Percentiles rank a stretch among this genome's conserved stretches.
Evolutionary conservation across 352 stramenopile genomes (phyloP).

Genomic region (Phytopythium chamaehyphon): DNA sequence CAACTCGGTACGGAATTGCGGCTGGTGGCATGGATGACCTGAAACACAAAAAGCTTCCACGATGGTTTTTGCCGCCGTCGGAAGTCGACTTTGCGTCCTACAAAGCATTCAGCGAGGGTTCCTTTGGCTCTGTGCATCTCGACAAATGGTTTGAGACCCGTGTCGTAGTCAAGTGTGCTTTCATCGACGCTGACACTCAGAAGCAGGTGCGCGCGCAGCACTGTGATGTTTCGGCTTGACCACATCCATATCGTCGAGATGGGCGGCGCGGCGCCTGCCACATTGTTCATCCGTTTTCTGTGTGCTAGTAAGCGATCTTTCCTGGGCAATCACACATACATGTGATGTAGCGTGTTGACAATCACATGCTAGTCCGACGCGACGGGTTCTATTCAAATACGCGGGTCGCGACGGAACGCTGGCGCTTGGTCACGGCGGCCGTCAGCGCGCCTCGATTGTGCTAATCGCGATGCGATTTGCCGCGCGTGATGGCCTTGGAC

Average conservation of each 20-base stretch:
- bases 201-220: constrained; percentile 5
- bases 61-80: constrained; percentile 28
- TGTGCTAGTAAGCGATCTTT: constrained; percentile 24
- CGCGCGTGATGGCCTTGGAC: too few species aligned
- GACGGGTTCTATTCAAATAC: too few species aligned
- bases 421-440: too few species aligned
- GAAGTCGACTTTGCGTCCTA: constrained; percentile 23
- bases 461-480: too few species aligned
- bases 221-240: constrained; percentile 18
- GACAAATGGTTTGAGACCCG: constrained; percentile 21
- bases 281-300: constrained; percentile 28
- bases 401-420: too few species aligned
- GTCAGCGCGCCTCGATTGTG: too few species aligned
- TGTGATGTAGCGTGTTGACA: constrained; percentile 4
- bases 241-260: constrained; percentile 32
- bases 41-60: not conserved
- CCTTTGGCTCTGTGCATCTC: constrained; percentile 20
- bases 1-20: not conserved
- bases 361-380: too few species aligned
- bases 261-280: constrained; percentile 22
- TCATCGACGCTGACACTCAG: not conserved
- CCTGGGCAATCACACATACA: constrained; percentile 10
- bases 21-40: not conserved
- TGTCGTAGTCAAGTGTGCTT: constrained; percentile 27
- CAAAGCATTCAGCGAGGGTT: constrained; percentile 12